Base-by-base conservation (phyloP, 331 rosid species). In the Dryas integrifolia region DNA sequence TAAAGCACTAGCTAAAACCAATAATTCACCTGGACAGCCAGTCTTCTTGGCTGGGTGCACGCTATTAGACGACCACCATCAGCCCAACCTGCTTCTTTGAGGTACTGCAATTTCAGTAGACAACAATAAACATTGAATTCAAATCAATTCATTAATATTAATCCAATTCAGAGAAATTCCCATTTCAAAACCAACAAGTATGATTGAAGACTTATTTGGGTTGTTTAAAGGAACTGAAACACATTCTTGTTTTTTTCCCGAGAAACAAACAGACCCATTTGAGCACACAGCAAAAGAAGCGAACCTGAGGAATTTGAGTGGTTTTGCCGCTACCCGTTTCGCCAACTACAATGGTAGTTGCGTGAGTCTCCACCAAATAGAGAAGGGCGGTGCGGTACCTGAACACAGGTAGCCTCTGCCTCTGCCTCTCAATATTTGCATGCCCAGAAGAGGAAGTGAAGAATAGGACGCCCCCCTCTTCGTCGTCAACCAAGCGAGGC, bases 241-340 rank as follows among this genome's bases (percentile, higher is more conserved):
- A 66, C 38, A 39, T n/a, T 59, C 7, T 4, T 55, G 49, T 3
- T 51, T 48, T 47, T 40, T 4, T 60, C 48, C 39, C 38, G 5
- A 70, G 46, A 48, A 46, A 57, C 26, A 24, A 21, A 16, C 9
- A 18, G 44, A 45, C 9, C 9, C 30, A 16, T 18, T 48, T 9
- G 24, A 15, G 7, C 3, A 47, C 30, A 57, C 38, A 47, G 61
- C 6, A 1, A 50, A 64, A 26, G 24, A 65, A 16, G 61, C 2
- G 38, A 72, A 88, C 98, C 97, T 92, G 98, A 82, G 98, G 98
- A 66, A 93, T 93, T 79, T 93, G 98, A 47, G 96, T 93, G 73
- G 96, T 93, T 72, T 93, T 93, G 9, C 98, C 98, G 47, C 98
- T 93, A 2, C 97, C 98, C 40, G 98, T 93, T 81, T 93, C 98